Evolutionary conservation across 257 asterid species (phyloP).

Genomic region (Gynochthodes officinalis): DNA sequence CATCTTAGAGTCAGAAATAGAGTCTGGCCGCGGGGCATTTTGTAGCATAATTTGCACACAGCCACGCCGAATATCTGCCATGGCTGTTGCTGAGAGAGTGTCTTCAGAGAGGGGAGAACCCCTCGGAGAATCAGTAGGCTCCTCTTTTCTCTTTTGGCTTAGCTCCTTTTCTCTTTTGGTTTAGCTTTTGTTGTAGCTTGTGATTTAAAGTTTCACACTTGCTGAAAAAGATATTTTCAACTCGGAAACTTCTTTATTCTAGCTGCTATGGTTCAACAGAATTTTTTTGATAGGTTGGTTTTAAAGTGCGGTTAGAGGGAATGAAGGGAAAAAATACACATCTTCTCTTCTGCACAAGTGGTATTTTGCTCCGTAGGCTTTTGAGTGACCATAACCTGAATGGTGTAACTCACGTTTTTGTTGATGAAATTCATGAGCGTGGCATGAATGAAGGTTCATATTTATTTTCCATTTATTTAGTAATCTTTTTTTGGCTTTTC

Average conservation of each 20-base stretch:
- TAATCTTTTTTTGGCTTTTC: conserved; percentile 13
- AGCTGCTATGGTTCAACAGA: conserved; percentile 36
- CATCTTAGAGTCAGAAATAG: conserved; percentile 89
- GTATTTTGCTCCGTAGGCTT: conserved; percentile 93
- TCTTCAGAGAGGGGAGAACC: conserved; percentile 96
- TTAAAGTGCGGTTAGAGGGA: conserved; percentile 96
- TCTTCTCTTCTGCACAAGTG: conserved; percentile 95
- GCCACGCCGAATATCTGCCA: conserved; percentile 97
- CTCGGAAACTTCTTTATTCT: conserved; percentile 28
- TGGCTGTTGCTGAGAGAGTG: conserved; percentile 95
- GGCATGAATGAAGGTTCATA: conserved; percentile 99
- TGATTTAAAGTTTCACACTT: conserved; percentile 7
- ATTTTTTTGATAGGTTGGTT: conserved; percentile 75
- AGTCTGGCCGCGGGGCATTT: conserved; percentile 98
- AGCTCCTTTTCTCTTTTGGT: no score
- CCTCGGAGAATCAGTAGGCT: conserved; percentile 92
- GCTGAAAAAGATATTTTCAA: conserved; percentile 19
- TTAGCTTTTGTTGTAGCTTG: no score
- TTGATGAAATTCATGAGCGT: conserved; percentile 98
- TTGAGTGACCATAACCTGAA: conserved; percentile 86
- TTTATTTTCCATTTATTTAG: conserved; percentile 12
- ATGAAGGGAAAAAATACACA: conserved; percentile 92
- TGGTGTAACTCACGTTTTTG: conserved; percentile 88
- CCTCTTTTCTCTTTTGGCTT: conserved; percentile 25
- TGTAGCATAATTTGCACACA: conserved; percentile 96